Evolutionary conservation across 345 rosid species (phyloP), one percentile per base, ranked within the genome.

Genomic region (Lepidium didymum): DNA sequence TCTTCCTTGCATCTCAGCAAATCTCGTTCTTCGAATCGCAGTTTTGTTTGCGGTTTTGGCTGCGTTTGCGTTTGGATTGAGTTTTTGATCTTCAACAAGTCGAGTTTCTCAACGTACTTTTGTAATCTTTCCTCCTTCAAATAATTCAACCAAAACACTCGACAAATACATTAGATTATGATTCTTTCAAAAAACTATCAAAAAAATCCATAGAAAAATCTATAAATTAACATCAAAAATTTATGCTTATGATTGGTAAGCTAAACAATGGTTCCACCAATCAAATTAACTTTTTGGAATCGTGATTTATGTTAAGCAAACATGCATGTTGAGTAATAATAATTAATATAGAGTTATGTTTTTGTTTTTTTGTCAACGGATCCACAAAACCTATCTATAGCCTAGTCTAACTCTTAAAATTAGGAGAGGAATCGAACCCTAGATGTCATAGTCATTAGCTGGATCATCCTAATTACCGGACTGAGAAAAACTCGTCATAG

Each of bases 61-160:
- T 41, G 80, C 81, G 8, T 21, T 10, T 43, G 56, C 8, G 56
- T 21, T 55, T 29, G 33, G 7, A 29, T 68, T 18, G 96, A 85
- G 84, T 81, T 90, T 69, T 84, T 93, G 23, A 87, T 67, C 88
- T 87, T 93, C 77, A 93, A 72, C 83, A 82, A 45, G 74, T 93
- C 98, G 27, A 93, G 66, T 41, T 87, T 86, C 73, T 90, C 92
- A n/a, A 93, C 94, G 63, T 81, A 88, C 80, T 82, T 85, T 43
- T 88, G 96, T 63, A 93, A 89, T 81, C 96, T 90, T 45, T 56
- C 81, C 81, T 85, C 97, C 98, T 92, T 62, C 34, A 41, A 52
- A 52, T 10, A 65, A 7, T 40, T 27, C 4, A 44, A 51, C 59
- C 33, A 11, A 23, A 45, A 10, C 56, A 46, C 25, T 19, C 19